phyloP scores from a whole-genome alignment of 129 eudicot species.

The Artemisia annua region DNA sequence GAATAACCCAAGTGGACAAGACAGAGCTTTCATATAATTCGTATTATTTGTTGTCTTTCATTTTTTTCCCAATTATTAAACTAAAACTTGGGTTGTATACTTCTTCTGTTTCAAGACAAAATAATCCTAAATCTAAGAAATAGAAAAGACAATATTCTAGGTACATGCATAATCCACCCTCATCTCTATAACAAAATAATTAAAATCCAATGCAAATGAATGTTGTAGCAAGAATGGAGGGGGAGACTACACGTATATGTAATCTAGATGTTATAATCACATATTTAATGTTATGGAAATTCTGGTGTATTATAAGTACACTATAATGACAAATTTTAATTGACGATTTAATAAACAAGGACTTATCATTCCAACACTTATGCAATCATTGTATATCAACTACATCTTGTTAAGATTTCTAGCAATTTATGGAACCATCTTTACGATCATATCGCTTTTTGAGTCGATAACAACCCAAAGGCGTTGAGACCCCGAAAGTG shows the following conservation, averaged over 20 bases:
- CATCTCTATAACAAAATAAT: neutral
- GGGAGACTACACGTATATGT: conserved; percentile 25
- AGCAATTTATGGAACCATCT: too few relatives aligned
- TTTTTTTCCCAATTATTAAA: neutral
- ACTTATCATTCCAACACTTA: neutral
- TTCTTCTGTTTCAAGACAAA: neutral
- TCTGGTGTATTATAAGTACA: neutral
- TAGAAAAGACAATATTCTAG: conserved; percentile 14
- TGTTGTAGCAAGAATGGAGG: conserved; percentile 3
- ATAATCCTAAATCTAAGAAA: neutral
- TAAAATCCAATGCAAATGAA: conserved; percentile 11
- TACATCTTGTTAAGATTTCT: neutral
- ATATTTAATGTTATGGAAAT: conserved; percentile 2
- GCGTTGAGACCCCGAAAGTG: neutral
- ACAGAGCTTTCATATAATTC: neutral
- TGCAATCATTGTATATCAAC: neutral
- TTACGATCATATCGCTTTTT: too few relatives aligned
- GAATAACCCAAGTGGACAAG: neutral
- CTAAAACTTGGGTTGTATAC: conserved; percentile 5
- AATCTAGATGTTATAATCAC: conserved; percentile 19
- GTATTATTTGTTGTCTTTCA: conserved; percentile 8
- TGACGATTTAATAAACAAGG: too few relatives aligned
- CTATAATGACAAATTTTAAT: too few relatives aligned
- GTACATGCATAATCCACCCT: conserved; percentile 2
- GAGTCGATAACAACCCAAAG: neutral